Conservation (phyloP, 1,284 basidiomycete genomes). For the Tylopilus orsonianus region DNA sequence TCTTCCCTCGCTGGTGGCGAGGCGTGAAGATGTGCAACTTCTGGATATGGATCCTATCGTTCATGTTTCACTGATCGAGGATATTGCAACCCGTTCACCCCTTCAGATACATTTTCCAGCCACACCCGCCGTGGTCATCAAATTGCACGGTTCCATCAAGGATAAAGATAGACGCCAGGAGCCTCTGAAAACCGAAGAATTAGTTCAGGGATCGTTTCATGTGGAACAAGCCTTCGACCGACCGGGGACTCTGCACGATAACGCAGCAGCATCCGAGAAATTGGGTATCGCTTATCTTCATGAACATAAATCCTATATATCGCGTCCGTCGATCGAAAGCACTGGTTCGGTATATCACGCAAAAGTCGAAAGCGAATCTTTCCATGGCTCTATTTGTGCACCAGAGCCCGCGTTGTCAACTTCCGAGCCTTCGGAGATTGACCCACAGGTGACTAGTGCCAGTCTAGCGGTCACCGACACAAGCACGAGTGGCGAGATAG, state of each 20-base stretch:
- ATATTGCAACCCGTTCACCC: constrained; percentile 16
- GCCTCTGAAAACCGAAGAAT: background rate
- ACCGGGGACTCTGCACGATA: background rate
- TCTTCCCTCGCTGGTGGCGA: constrained; percentile 12
- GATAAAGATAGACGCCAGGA: background rate
- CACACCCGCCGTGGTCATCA: constrained; percentile 14
- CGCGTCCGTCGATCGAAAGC: background rate
- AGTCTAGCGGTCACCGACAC: background rate
- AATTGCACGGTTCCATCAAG: background rate
- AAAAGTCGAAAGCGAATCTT: background rate
- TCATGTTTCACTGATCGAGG: constrained; percentile 5
- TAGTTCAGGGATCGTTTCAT: background rate
- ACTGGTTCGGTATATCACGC: background rate
- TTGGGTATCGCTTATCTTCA: background rate
- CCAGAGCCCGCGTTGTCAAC: background rate
- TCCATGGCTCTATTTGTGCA: background rate
- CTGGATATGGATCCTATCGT: background rate
- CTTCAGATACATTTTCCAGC: constrained; percentile 2
- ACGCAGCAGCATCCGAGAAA: background rate
- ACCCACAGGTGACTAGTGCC: background rate
- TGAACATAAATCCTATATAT: background rate
- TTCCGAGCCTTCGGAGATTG: background rate
- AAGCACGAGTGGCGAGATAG: background rate
- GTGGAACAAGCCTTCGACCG: background rate
- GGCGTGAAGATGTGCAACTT: background rate